phyloP scores from a whole-genome alignment of 1,284 basidiomycete genomes.

The Puccinia brachypodii region DNA sequence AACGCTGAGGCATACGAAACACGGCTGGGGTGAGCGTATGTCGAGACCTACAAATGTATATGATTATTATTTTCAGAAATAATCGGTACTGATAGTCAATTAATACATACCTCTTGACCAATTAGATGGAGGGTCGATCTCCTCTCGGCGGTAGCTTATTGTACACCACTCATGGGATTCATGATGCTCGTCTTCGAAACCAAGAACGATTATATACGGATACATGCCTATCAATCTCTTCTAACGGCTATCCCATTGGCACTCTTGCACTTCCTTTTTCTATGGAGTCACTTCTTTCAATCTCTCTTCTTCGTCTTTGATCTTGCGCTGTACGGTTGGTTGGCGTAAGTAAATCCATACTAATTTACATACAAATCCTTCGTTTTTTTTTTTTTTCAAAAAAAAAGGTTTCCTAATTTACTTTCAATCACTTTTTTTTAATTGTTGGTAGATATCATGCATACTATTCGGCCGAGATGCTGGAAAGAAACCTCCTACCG shows the following conservation, averaged over 20 bases:
- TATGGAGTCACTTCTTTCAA: conserved; percentile 47
- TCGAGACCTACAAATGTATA: too few species aligned
- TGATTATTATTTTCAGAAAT: too few species aligned
- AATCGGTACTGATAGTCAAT: conserved; percentile 11
- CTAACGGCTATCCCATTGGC: conserved; percentile 35
- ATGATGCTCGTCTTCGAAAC: conserved; percentile 37
- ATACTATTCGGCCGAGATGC: conserved; percentile 34
- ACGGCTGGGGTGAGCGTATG: conserved; percentile 32
- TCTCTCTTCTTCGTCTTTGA: conserved; percentile 21
- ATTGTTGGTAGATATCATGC: conserved; percentile 32
- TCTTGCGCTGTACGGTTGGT: conserved; percentile 40
- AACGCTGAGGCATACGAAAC: conserved; percentile 46
- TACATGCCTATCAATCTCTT: conserved; percentile 47
- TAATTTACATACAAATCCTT: not conserved
- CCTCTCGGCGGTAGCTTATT: conserved; percentile 34
- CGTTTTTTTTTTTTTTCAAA: not conserved
- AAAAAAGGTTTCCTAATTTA: not conserved
- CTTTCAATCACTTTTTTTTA: not conserved
- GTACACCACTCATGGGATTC: conserved; percentile 38
- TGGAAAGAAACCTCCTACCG: conserved; percentile 36
- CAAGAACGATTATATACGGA: conserved; percentile 42
- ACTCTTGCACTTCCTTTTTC: conserved; percentile 36
- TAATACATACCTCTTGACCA: not conserved
- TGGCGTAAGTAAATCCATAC: conserved; percentile 15
- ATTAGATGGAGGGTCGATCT: conserved; percentile 47